Base-by-base conservation (phyloP, 2,329 filamentous ascomycete species). In the Colletotrichum abscissum region DNA sequence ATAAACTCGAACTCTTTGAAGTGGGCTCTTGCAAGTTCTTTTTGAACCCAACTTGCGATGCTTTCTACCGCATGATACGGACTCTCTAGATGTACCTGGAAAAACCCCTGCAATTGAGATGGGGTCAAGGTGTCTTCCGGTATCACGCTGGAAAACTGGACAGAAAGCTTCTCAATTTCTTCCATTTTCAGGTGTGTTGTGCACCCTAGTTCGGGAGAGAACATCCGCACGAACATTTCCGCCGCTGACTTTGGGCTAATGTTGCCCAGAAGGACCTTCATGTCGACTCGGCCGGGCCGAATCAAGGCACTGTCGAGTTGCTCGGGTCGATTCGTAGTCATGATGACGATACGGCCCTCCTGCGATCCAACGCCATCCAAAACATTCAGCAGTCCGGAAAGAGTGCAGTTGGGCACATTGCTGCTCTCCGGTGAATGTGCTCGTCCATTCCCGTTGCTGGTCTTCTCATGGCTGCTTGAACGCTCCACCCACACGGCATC, bases 291-390 rank as follows among this genome's bases (percentile, higher is more conserved):
- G 0, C 92, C 92, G 0, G 92, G 92, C 0, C 92, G 86, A 11
- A 93, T 85, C 0, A 94, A 84, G 0, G 92, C 92, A 1, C 86
- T 82, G 77, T 94, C 92, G 0, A 94, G 87, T 64, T 89, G 87
- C 63, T 93, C 90, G 0, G 88, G 87, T 63, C 88, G 86, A 77
- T 94, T 94, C 33, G 92, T 92, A 0, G 92, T 94, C 92, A 94
- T 94, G 79, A 94, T 89, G 22, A 94, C 86, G 30, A 94, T 91
- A 19, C 91, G 87, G 1, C 92, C 92, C 82, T 94, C 92, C 65
- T 90, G 89, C 0, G 90, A 91, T 0, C 91, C 91, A 0, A 93
- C 91, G 2, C 92, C 92, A 75, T 94, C 92, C 11, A 94, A 88
- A 9, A 91, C 90, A 73, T 94, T 94, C 30, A 94, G 83, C 0